Percentiles rank a stretch among this genome's conserved stretches.
Evolutionary conservation across 768 basidiomycete species (phyloP).

Genomic region (Mycena filopes): DNA sequence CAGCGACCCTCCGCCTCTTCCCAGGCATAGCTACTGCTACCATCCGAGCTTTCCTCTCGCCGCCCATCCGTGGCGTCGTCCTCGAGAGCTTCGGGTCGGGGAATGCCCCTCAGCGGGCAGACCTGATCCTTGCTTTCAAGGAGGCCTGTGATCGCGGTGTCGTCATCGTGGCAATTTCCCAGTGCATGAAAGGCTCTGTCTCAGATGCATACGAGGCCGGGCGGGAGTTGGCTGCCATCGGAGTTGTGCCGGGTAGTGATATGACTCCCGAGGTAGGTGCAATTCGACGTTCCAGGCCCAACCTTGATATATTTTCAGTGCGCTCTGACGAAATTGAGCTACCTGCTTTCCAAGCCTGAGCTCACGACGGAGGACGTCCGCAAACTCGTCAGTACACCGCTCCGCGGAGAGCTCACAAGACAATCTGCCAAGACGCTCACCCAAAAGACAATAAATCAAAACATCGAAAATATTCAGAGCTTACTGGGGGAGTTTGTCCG

Average conservation of each 20-base stretch:
- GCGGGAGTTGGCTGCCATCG: slow-evolving; percentile 71
- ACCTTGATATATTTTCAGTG: slow-evolving; percentile 60
- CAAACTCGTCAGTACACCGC: slow-evolving; percentile 75
- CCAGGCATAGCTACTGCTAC: slow-evolving; percentile 86
- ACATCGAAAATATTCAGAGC: slow-evolving; percentile 69
- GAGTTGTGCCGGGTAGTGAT: slow-evolving; percentile 87
- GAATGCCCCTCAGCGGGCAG: slow-evolving; percentile 86
- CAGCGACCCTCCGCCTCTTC: slow-evolving; percentile 86
- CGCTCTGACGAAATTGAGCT: slow-evolving; percentile 89
- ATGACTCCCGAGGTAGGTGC: slow-evolving; percentile 91
- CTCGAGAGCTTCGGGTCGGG: slow-evolving; percentile 94
- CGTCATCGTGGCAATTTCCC: slow-evolving; percentile 91
- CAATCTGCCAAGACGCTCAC: slow-evolving; percentile 54
- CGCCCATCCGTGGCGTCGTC: slow-evolving; percentile 83
- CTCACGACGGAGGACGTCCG: slow-evolving; percentile 76
- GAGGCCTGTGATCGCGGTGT: slow-evolving; percentile 87
- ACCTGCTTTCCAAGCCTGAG: slow-evolving; percentile 88
- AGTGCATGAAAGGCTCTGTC: slow-evolving; percentile 89
- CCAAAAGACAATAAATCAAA: slow-evolving; percentile 56
- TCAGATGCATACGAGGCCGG: slow-evolving; percentile 88
- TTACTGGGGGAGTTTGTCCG: slow-evolving; percentile 77
- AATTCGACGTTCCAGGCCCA: background rate
- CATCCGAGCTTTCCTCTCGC: slow-evolving; percentile 78
- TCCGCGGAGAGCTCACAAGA: slow-evolving; percentile 90
- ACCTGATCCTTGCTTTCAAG: slow-evolving; percentile 79